Percentiles rank a stretch among this genome's conserved stretches.
Conservation (phyloP, 257 asterid genomes). For the Solanum rostratum region DNA sequence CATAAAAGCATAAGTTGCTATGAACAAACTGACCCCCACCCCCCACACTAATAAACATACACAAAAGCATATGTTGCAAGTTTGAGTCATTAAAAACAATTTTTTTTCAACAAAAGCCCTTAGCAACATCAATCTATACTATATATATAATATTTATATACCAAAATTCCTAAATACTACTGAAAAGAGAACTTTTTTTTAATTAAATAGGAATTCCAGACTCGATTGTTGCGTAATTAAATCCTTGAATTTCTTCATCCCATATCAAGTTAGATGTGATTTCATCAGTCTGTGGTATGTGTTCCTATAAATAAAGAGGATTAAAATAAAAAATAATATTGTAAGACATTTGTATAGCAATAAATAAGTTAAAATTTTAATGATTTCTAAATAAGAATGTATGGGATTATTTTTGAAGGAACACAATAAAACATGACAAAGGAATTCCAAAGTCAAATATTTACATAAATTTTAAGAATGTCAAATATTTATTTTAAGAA, state of each 20-base stretch:
- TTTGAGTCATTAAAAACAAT: background rate
- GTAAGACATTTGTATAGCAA: background rate
- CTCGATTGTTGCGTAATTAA: conserved; percentile 24
- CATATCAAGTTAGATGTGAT: conserved; percentile 52
- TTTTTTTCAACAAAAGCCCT: background rate
- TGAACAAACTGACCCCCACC: no score
- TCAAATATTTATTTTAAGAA: no score
- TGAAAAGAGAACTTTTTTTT: background rate
- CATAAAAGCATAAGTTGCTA: background rate
- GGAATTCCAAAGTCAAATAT: no score
- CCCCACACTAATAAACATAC: no score
- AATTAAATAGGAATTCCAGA: conserved; percentile 17
- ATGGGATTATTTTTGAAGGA: no score
- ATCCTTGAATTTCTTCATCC: conserved; percentile 44
- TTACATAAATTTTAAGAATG: no score
- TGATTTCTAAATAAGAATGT: no score
- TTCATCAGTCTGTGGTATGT: conserved; percentile 61
- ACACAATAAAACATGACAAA: no score
- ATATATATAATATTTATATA: background rate
- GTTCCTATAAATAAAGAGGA: conserved; percentile 25
- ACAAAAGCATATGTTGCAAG: background rate
- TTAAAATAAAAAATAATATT: background rate
- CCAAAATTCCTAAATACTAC: background rate
- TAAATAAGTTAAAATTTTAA: background rate
- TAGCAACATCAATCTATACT: background rate